These are phyloP conservation scores for Saccharomyces hybrid DNA, from an alignment of 1,139 yeast genomes.

Conservation along the genomic window DNA sequence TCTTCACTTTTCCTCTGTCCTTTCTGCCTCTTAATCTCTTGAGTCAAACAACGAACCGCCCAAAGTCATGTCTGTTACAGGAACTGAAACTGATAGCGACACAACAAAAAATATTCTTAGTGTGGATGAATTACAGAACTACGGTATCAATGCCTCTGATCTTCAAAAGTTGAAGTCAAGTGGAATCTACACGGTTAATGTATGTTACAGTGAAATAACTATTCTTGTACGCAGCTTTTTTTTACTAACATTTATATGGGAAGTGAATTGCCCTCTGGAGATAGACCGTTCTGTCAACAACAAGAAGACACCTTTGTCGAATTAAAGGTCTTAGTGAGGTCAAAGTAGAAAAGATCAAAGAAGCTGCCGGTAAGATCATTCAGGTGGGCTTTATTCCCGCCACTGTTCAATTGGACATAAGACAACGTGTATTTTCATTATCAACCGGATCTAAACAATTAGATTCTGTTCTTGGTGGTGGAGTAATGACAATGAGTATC, in stretches of 20 bases:
- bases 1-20: not conserved
- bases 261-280: not conserved
- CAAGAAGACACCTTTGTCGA: slow-evolving; percentile 45
- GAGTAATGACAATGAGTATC: slow-evolving; percentile 52
- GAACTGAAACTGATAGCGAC: slow-evolving; percentile 11
- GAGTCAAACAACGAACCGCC: not conserved
- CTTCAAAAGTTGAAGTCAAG: slow-evolving; percentile 45
- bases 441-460: slow-evolving; percentile 51
- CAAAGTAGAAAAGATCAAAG: slow-evolving; percentile 56
- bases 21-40: not conserved
- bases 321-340: slow-evolving; percentile 51
- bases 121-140: slow-evolving; percentile 48
- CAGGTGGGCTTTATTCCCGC: slow-evolving; percentile 50
- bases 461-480: slow-evolving; percentile 51
- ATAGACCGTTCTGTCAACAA: slow-evolving; percentile 42
- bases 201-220: not conserved
- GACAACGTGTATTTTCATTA: slow-evolving; percentile 41
- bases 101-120: slow-evolving; percentile 28
- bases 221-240: not conserved
- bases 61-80: slow-evolving; percentile 14
- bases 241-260: not conserved
- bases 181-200: slow-evolving; percentile 47
- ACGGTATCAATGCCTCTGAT: slow-evolving; percentile 54
- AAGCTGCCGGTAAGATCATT: slow-evolving; percentile 48
- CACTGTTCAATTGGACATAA: slow-evolving; percentile 42